phyloP scores from a whole-genome alignment of 768 basidiomycete genomes.

The Udeniomyces megalosporus region DNA sequence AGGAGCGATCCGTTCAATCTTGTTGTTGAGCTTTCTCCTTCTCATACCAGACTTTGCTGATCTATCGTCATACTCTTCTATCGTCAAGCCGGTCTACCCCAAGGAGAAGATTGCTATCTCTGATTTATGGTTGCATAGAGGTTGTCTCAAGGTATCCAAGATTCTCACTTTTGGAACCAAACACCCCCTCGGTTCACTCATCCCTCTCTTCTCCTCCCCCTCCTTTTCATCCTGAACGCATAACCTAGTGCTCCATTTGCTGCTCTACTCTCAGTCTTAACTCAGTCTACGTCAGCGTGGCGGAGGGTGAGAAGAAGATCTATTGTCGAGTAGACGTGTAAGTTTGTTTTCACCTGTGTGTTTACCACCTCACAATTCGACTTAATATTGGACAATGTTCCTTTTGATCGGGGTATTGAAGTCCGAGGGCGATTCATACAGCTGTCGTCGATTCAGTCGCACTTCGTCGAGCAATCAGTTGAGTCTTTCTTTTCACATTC shows the following conservation, averaged over 20 bases:
- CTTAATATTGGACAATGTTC: no score
- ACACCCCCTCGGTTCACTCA: no score
- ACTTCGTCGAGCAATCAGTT: slow-evolving; percentile 4
- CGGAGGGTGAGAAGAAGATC: slow-evolving; percentile 4
- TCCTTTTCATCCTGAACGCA: not conserved
- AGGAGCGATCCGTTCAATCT: no score
- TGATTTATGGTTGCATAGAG: not conserved
- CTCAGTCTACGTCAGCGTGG: not conserved
- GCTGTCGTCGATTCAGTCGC: slow-evolving; percentile 7
- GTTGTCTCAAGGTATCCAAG: slow-evolving; percentile 1
- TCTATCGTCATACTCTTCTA: not conserved
- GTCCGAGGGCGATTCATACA: not conserved
- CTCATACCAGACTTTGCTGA: not conserved
- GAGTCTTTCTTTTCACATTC: no score
- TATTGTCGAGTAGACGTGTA: slow-evolving; percentile 8
- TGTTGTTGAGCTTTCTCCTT: no score
- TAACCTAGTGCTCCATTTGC: slow-evolving; percentile 1
- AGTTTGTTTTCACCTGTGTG: no score
- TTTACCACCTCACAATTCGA: no score
- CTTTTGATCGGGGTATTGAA: no score
- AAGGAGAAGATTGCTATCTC: slow-evolving; percentile 10
- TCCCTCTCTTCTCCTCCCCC: not conserved
- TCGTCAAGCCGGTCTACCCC: slow-evolving; percentile 1
- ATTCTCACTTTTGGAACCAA: not conserved
- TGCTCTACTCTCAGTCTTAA: slow-evolving; percentile 2